Evolutionary conservation across 208 protist species (phyloP).

Genomic region (Angomonas deanei): DNA sequence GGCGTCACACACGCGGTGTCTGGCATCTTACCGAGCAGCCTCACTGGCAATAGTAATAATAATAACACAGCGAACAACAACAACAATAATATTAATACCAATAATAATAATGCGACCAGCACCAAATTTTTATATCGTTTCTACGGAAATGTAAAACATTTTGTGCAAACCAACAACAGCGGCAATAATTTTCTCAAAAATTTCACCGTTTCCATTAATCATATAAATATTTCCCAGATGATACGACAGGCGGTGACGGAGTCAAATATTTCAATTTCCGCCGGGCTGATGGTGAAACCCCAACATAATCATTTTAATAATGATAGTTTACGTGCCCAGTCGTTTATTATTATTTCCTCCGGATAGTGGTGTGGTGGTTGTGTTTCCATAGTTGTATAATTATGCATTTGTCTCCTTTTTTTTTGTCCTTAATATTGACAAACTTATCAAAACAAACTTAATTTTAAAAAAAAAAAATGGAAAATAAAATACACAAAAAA

Average conservation of each 20-base stretch:
- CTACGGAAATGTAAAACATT: neutral
- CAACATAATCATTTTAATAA: no score
- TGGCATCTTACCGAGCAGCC: no score
- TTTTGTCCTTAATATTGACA: no score
- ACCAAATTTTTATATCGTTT: neutral
- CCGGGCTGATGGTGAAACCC: no score
- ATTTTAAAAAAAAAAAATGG: neutral
- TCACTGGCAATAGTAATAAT: slow-evolving; percentile 5
- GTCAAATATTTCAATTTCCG: no score
- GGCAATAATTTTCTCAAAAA: neutral
- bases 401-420: neutral
- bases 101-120: neutral
- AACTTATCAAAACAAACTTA: neutral
- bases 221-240: neutral
- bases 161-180: neutral
- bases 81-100: neutral
- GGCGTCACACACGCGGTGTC: no score
- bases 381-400: neutral
- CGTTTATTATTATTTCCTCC: neutral
- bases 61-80: neutral
- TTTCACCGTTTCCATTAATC: neutral
- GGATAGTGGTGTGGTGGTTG: neutral
- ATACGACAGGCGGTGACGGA: no score
- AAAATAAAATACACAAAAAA: neutral
- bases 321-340: no score